A percentile compares a stretch with the other conserved stretches of the same genome.
Conservation (phyloP, 768 basidiomycete species). For the Boletus tomentosulus region DNA sequence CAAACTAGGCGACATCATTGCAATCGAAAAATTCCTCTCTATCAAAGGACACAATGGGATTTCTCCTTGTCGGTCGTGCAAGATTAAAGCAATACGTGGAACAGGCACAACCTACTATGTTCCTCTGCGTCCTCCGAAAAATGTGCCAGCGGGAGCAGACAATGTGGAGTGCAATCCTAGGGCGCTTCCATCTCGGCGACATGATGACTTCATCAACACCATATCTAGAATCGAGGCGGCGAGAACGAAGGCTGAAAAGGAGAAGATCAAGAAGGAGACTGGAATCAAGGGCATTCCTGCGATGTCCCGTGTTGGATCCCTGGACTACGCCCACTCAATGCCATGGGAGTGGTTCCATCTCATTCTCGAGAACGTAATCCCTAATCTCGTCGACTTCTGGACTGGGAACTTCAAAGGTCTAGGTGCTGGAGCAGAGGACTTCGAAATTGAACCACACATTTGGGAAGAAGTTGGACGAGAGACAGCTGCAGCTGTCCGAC, state of each 20-base stretch:
- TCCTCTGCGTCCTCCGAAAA: background rate
- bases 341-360: constrained; percentile 5
- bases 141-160: background rate
- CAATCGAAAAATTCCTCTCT: constrained; percentile 27
- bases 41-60: constrained; percentile 37
- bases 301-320: background rate
- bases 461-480: constrained; percentile 42
- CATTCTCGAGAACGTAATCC: background rate
- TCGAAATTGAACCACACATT: constrained; percentile 25
- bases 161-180: background rate
- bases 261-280: constrained; percentile 22
- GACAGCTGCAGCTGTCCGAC: constrained; percentile 16
- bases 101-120: background rate
- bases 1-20: constrained; percentile 34
- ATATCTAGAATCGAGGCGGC: too few species aligned
- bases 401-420: constrained; percentile 31
- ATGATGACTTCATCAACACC: constrained; percentile 26
- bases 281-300: constrained; percentile 33
- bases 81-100: constrained; percentile 26
- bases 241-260: constrained; percentile 11
- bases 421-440: constrained; percentile 26
- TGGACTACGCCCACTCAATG: background rate
- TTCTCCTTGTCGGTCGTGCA: constrained; percentile 33
- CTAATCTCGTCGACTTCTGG: background rate
- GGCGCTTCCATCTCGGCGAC: constrained; percentile 34